phyloP scores from a whole-genome alignment of 1,139 yeast genomes.

The Kurtzmaniella natalensis region DNA sequence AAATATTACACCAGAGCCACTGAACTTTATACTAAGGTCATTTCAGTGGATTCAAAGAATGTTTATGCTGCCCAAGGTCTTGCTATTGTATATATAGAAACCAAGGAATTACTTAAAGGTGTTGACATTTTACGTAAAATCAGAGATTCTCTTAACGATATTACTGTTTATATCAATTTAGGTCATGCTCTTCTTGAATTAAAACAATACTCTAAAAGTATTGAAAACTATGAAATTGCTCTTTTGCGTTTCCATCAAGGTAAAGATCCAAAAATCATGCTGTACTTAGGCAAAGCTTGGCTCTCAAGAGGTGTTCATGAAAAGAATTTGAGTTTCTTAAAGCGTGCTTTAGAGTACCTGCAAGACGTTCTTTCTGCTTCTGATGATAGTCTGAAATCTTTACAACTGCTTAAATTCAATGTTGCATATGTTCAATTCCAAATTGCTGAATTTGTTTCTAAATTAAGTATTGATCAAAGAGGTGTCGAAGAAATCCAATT shows the following conservation, averaged over 20 bases:
- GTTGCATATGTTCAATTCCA: slow-evolving; percentile 83
- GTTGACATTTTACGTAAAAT: slow-evolving; percentile 84
- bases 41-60: slow-evolving; percentile 77
- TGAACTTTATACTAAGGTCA: slow-evolving; percentile 83
- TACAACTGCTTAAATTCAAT: slow-evolving; percentile 56
- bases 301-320: slow-evolving; percentile 73
- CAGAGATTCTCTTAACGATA: slow-evolving; percentile 83
- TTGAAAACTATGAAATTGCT: slow-evolving; percentile 85
- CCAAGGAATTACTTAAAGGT: slow-evolving; percentile 71
- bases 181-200: slow-evolving; percentile 86
- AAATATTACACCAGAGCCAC: slow-evolving; percentile 84
- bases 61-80: slow-evolving; percentile 98
- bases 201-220: slow-evolving; percentile 79
- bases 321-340: slow-evolving; percentile 54
- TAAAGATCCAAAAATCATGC: slow-evolving; percentile 53
- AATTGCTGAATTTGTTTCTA: slow-evolving; percentile 76
- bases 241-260: slow-evolving; percentile 61
- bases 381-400: slow-evolving; percentile 17
- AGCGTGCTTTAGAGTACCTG: slow-evolving; percentile 60
- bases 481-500: slow-evolving; percentile 56
- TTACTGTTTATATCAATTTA: slow-evolving; percentile 76
- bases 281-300: slow-evolving; percentile 89
- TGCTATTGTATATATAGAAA: slow-evolving; percentile 89
- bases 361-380: slow-evolving; percentile 45
- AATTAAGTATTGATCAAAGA: slow-evolving; percentile 57